Percentiles rank a stretch among this genome's conserved stretches.
These are phyloP conservation scores for Suhomyces choctaworum DNA, from an alignment of 1,139 yeast species.

Conservation along the genomic window DNA sequence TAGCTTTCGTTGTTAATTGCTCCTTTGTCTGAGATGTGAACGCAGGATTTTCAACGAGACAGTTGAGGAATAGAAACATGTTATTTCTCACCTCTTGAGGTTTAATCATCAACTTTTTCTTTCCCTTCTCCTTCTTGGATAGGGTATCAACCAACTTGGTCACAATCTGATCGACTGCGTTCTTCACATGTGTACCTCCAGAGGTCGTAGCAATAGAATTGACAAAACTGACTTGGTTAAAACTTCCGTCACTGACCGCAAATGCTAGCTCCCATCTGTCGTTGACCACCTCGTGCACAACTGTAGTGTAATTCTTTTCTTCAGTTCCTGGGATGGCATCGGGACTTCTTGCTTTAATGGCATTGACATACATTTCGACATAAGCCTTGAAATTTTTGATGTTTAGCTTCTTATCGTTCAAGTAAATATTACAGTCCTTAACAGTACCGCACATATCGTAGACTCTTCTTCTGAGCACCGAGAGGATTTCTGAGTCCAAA, in stretches of 20 bases:
- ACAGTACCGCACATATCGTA: slow-evolving; percentile 96
- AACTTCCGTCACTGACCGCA: slow-evolving; percentile 86
- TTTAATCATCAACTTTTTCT: slow-evolving; percentile 70
- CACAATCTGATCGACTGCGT: slow-evolving; percentile 81
- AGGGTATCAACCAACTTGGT: slow-evolving; percentile 64
- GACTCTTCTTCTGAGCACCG: slow-evolving; percentile 89
- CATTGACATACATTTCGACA: slow-evolving; percentile 85
- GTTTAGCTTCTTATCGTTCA: slow-evolving; percentile 73
- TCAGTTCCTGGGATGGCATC: slow-evolving; percentile 28
- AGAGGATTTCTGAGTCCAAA: slow-evolving; percentile 77
- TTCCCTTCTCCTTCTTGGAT: slow-evolving; percentile 70
- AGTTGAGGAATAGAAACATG: slow-evolving; percentile 87
- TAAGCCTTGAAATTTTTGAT: slow-evolving; percentile 79
- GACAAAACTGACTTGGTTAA: slow-evolving; percentile 94
- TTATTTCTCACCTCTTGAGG: slow-evolving; percentile 88
- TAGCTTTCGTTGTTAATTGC: slow-evolving; percentile 83
- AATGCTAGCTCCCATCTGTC: slow-evolving; percentile 94
- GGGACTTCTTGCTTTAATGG: slow-evolving; percentile 46
- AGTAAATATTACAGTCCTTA: slow-evolving; percentile 73
- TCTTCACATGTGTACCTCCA: slow-evolving; percentile 95
- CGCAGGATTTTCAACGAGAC: slow-evolving; percentile 94
- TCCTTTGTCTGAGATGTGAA: slow-evolving; percentile 98
- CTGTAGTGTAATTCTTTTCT: slow-evolving; percentile 47
- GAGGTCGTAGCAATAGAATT: slow-evolving; percentile 96
- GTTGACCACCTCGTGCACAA: slow-evolving; percentile 73